Evolutionary conservation across 495 filamentous ascomycete species (phyloP), one percentile per base, ranked within the genome.

Genomic region (Rusavskia elegans): DNA sequence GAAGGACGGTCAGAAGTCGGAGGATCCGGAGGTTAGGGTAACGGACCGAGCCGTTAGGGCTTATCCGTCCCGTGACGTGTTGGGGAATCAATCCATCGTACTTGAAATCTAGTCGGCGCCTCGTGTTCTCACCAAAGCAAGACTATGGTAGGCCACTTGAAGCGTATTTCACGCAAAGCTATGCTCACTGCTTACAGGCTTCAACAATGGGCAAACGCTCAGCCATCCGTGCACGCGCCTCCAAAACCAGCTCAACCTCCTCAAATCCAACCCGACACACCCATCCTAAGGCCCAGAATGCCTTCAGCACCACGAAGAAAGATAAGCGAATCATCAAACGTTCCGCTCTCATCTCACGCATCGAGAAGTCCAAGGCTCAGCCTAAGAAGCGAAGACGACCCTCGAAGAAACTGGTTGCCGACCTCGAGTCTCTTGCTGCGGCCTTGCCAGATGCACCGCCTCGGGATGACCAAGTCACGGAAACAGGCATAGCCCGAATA

Each of bases 261-360:
- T 29, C 44, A 17, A 46, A 46, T 23, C 6, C 44, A 16, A 29
- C 29, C 44, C 44, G 44, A 16, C 44, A 29, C 44, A 46, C 44
- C 11, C 44, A 46, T 17, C 9, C 21, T 29, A 29, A 13, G 21
- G 6, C 21, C 16, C 44, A 16, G 20, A 46, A 17, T 3, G 44
- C 44, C 21, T 83, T 84, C 64, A 70, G 76, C 49, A 76, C 74
- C 55, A 73, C 74, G 49, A 95, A 94, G 64, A 79, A 74, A 60
- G 83, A 87, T 67, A 92, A 88, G 66, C 84, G 79, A 11, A 62
- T 66, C 29, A 83, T 89, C 59, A 89, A 86, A 59, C 84, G 83
- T 69, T 78, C 82, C 5, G 63, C 78, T 27, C 84, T 95, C 61
- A 66, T 94, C 27, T 79, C 77, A 9, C 81, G 80, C 48, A 83